These are phyloP conservation scores for Clonostachys rhizophaga DNA, from an alignment of 2,329 filamentous ascomycete genomes.

Conservation along the genomic window DNA sequence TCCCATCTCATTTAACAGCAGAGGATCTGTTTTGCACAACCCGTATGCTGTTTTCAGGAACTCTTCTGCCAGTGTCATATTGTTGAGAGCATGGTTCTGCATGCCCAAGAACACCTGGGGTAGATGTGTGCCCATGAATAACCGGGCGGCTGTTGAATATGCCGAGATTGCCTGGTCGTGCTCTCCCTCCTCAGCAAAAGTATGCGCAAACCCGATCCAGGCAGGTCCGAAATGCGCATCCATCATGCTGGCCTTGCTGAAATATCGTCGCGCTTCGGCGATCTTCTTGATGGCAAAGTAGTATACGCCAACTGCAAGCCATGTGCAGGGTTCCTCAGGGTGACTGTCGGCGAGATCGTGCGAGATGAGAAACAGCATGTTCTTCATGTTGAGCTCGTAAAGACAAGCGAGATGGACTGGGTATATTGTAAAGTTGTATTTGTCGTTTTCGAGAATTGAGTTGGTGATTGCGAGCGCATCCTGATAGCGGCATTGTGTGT, in stretches of 20 bases:
- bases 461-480: conserved; percentile 83
- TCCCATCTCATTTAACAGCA: conserved; percentile 92
- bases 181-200: conserved; percentile 94
- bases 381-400: conserved; percentile 81
- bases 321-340: conserved; percentile 85
- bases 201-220: conserved; percentile 99
- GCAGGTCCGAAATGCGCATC: conserved; percentile 95
- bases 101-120: conserved; percentile 95
- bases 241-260: conserved; percentile 96
- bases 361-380: conserved; percentile 83
- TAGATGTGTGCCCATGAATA: conserved; percentile 96
- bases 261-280: conserved; percentile 89
- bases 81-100: conserved; percentile 96
- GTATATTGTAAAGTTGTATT: conserved; percentile 85
- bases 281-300: conserved; percentile 88
- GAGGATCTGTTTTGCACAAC: conserved; percentile 77
- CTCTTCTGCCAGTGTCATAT: conserved; percentile 88
- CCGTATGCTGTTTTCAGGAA: conserved; percentile 87
- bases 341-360: conserved; percentile 91
- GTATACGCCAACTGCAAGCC: conserved; percentile 92
- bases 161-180: conserved; percentile 98
- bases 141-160: conserved; percentile 87
- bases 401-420: conserved; percentile 89
- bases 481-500: conserved; percentile 90
- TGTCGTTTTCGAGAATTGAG: conserved; percentile 74